phyloP scores from a whole-genome alignment of 805 yeast species.

The Wickerhamomyces queroliae region DNA sequence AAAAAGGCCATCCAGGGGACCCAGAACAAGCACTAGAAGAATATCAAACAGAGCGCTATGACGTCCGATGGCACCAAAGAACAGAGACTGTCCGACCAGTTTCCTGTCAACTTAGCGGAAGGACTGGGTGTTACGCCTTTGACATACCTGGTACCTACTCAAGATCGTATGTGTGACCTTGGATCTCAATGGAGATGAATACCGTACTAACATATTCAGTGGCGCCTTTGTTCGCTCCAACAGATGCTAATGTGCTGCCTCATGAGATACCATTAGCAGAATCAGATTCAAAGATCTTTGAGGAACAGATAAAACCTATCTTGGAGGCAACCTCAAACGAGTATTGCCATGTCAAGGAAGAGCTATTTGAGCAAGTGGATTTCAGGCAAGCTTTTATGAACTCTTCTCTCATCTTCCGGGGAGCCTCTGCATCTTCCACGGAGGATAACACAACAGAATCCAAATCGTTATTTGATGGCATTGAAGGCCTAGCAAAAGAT shows the following conservation, averaged over 20 bases:
- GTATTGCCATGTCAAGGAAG: not conserved
- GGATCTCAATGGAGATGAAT: no score
- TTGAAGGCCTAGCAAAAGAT: slow-evolving; percentile 6
- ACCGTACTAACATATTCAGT: not conserved
- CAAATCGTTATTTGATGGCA: slow-evolving; percentile 12
- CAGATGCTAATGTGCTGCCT: not conserved
- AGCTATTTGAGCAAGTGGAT: not conserved
- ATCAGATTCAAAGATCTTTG: not conserved
- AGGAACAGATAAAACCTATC: not conserved
- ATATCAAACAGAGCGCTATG: not conserved
- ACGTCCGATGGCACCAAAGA: not conserved
- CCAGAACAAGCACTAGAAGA: not conserved
- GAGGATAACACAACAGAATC: not conserved
- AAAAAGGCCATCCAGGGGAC: no score
- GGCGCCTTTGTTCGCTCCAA: not conserved
- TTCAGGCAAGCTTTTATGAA: slow-evolving; percentile 2
- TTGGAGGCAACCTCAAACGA: not conserved
- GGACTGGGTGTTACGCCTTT: slow-evolving; percentile 30
- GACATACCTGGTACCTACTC: slow-evolving; percentile 33
- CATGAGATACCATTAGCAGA: not conserved
- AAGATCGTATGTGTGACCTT: slow-evolving; percentile 26
- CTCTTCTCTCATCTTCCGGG: slow-evolving; percentile 4
- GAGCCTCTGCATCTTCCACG: not conserved
- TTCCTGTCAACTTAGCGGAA: slow-evolving; percentile 19
- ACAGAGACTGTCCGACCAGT: not conserved